Evolutionary conservation across 129 eudicot genomes (phyloP), one percentile per base, ranked within the genome.

Genomic region (Heracleum sosnowskyi): DNA sequence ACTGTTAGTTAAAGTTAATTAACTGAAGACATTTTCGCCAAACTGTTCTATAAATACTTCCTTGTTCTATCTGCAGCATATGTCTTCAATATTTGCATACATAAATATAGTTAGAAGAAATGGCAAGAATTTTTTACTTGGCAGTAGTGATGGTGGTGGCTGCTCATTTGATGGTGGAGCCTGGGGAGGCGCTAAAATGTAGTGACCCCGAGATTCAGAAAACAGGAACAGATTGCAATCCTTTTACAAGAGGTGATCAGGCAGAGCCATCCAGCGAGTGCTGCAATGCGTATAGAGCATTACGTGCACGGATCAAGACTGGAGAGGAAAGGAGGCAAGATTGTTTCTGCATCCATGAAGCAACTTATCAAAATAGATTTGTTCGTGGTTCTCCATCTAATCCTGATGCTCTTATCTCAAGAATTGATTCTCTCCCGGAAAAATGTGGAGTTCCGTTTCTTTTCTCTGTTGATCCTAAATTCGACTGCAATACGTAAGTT

Each of bases 401-500:
- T n/a, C 33, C 71, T 28, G 71, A 39, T 64, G 16, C 39, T 31
- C 39, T 24, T 13, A 3, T 64, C 39, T 3, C 71, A 1, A 64
- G 36, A 63, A 31, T 63, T 1, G 70, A 63, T 63, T 28, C 70
- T 63, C 70, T 63, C 36, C 70, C 36, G 18, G 34, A 31, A 31
- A 64, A 29, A 64, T 64, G 71, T 64, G 71, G 71, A 64, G 0
- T 64, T 31, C 71, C 71, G 24, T 64, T 64, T 31, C 36, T 64
- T 64, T 64, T 31, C 71, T 64, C 71, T 31, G 71, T 3, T 64
- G 71, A 64, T 64, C 71, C 37, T 31, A 64, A 64, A 31, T 64
- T 64, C 24, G 34, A 63, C 36, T 63, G 70, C 37, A 63, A 63
- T 12, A 11, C 6, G 70, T 63, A 63, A 63, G 70, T 2, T 26